Conservation (phyloP, 78 protist species). For the Guillardia theta region DNA sequence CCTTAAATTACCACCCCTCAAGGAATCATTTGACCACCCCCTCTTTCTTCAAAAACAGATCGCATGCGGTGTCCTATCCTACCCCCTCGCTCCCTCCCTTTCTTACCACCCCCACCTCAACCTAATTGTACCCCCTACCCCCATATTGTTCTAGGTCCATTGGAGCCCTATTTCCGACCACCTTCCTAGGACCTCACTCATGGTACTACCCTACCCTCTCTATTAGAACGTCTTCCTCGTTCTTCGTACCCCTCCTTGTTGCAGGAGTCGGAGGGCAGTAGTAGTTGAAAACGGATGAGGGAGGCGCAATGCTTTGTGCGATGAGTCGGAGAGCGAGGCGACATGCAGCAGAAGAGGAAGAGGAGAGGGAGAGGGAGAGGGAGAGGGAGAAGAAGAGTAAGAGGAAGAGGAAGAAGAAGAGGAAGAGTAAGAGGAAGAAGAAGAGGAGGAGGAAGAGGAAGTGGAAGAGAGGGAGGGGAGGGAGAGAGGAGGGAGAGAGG, state of each 20-base stretch:
- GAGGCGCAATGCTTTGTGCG: neutral
- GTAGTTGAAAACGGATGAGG: neutral
- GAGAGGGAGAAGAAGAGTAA: neutral
- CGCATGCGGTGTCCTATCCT: neutral
- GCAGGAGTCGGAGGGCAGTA: neutral
- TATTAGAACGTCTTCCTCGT: no score
- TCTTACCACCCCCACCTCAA: neutral
- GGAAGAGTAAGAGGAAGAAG: neutral
- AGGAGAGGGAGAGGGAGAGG: neutral
- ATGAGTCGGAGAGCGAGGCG: neutral
- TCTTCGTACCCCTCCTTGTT: neutral
- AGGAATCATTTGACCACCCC: no score
- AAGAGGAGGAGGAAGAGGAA: neutral
- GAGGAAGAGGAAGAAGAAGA: neutral
- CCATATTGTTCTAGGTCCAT: neutral
- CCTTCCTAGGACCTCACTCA: no score
- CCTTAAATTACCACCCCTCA: no score
- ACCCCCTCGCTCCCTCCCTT: neutral
- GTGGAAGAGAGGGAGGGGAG: neutral
- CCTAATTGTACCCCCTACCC: neutral
- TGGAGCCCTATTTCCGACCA: neutral
- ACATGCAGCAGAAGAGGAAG: neutral
- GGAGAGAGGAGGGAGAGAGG: neutral
- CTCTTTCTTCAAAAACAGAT: no score
- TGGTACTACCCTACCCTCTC: no score